Evolutionary conservation across 192 early-diverging fungal species (phyloP).

Genomic region (Lobosporangium transversale): DNA sequence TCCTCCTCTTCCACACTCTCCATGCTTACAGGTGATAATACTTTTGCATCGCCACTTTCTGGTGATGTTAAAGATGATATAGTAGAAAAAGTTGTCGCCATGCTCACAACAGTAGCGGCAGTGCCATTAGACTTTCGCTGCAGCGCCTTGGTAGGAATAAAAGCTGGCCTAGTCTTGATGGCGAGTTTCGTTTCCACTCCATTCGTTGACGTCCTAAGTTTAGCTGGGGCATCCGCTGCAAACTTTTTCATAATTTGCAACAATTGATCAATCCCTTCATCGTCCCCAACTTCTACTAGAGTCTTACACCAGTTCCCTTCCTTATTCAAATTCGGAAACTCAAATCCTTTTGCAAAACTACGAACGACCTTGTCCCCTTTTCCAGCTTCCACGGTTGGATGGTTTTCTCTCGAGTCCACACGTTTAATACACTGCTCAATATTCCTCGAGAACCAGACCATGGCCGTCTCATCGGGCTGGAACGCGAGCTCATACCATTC

Average conservation of each 20-base stretch:
- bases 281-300: slow-evolving; percentile 39
- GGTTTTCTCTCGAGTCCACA: slow-evolving; percentile 33
- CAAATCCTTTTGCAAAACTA: slow-evolving; percentile 41
- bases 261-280: slow-evolving; percentile 33
- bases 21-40: slow-evolving; percentile 22
- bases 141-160: slow-evolving; percentile 42
- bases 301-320: slow-evolving; percentile 49
- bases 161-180: slow-evolving; percentile 34
- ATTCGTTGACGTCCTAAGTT: background rate
- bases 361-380: slow-evolving; percentile 39
- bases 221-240: slow-evolving; percentile 21
- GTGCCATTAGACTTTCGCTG: slow-evolving; percentile 28
- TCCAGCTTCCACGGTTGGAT: slow-evolving; percentile 31
- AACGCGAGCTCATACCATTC: slow-evolving; percentile 53
- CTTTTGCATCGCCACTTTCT: slow-evolving; percentile 18
- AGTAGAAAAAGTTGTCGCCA: background rate
- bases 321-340: slow-evolving; percentile 38
- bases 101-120: background rate
- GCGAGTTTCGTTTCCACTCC: slow-evolving; percentile 8
- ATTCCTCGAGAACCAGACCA: slow-evolving; percentile 42
- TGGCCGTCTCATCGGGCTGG: slow-evolving; percentile 34
- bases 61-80: background rate
- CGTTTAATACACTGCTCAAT: slow-evolving; percentile 33
- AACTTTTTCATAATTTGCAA: slow-evolving; percentile 24
- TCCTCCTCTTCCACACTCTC: slow-evolving; percentile 36